A percentile compares a stretch with the other conserved stretches of the same genome.
Conservation (phyloP, 345 rosid genomes). For the Salix suchowensis region DNA sequence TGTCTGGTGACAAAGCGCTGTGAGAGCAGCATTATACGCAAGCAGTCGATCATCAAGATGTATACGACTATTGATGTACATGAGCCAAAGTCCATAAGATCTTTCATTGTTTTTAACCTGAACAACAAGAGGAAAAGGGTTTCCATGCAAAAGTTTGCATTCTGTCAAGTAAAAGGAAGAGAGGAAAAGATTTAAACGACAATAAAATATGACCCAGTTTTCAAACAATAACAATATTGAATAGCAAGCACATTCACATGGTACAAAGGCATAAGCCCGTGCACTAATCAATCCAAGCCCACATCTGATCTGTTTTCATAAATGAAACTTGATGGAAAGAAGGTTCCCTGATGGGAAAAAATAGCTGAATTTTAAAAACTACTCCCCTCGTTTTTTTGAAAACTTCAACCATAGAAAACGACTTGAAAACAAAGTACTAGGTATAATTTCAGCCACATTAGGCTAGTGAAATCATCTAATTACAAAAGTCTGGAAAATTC, state of each 20-base stretch:
- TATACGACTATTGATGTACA: conserved; percentile 78
- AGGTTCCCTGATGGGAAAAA: not conserved
- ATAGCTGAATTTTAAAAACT: not conserved
- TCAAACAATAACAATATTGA: not conserved
- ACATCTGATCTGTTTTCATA: not conserved
- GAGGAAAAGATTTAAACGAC: not conserved
- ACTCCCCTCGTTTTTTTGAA: not conserved
- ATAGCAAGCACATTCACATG: not conserved
- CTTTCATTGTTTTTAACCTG: conserved; percentile 67
- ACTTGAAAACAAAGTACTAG: not conserved
- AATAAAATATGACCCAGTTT: not conserved
- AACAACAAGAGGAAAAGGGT: conserved; percentile 31
- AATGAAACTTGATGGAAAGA: not conserved
- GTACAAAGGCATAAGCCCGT: not conserved
- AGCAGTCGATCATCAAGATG: conserved; percentile 57
- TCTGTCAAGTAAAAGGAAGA: not conserved
- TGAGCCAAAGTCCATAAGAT: conserved; percentile 84
- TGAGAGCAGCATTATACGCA: conserved; percentile 71
- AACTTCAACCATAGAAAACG: not conserved
- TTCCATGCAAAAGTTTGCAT: conserved; percentile 37
- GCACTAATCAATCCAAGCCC: not conserved
- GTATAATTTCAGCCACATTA: not conserved
- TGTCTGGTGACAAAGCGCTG: conserved; percentile 47
- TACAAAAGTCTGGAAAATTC: not conserved
- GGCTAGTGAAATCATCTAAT: not conserved